Evolutionary conservation across 495 filamentous ascomycete species (phyloP).

Genomic region (Penicillium canescens): DNA sequence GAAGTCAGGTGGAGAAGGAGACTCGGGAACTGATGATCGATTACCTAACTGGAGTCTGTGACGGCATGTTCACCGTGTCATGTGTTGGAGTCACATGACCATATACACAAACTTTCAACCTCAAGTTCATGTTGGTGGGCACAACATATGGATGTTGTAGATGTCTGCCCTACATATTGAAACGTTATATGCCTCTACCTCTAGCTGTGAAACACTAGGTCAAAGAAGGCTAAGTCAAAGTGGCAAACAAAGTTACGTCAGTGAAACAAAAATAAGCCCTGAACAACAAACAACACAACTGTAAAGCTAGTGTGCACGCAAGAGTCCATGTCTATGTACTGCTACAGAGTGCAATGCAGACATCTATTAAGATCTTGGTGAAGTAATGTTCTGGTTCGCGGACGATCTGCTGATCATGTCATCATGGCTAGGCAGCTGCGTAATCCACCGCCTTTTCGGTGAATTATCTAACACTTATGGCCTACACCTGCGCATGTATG

Average conservation of each 20-base stretch:
- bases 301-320: too few relatives aligned
- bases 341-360: background rate
- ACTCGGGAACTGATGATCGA: slow-evolving; percentile 17
- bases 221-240: too few relatives aligned
- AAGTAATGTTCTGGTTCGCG: background rate
- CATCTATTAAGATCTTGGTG: background rate
- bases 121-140: background rate
- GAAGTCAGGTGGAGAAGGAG: slow-evolving; percentile 21
- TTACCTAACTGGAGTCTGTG: slow-evolving; percentile 21
- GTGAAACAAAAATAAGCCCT: too few relatives aligned
- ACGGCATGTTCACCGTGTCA: slow-evolving; percentile 16
- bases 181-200: too few relatives aligned
- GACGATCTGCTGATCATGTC: slow-evolving; percentile 3
- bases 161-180: too few relatives aligned
- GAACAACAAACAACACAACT: too few relatives aligned
- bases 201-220: too few relatives aligned
- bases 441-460: background rate
- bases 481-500: background rate
- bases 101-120: background rate
- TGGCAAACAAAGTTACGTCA: too few relatives aligned
- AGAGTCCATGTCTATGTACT: too few relatives aligned
- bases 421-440: slow-evolving; percentile 3
- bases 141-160: background rate
- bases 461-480: background rate
- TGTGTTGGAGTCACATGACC: slow-evolving; percentile 5